Conservation (phyloP, 2,329 filamentous ascomycete genomes). For the Neoscytalidium dimidiatum region DNA sequence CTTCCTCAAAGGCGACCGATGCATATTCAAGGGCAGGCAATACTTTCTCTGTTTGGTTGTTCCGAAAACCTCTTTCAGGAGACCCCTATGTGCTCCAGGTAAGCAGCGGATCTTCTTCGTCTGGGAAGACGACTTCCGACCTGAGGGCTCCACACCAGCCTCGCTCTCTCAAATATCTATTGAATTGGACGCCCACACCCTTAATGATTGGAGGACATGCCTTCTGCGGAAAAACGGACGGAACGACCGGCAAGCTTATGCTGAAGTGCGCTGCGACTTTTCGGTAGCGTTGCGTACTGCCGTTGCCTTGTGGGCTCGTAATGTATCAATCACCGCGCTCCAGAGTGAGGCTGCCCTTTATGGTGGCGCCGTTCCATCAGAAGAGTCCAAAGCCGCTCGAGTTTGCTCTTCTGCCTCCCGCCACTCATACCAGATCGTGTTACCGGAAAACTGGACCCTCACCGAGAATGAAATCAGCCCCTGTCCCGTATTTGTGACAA, state of each 20-base stretch:
- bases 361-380: background rate
- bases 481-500: background rate
- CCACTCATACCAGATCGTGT: background rate
- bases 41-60: no score
- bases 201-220: background rate
- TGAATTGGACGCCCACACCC: background rate
- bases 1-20: no score
- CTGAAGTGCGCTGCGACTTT: background rate
- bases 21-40: no score
- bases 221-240: background rate
- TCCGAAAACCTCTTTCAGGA: no score
- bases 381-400: background rate
- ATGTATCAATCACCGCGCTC: background rate
- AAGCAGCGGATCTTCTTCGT: background rate
- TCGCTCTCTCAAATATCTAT: background rate
- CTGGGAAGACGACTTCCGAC: background rate
- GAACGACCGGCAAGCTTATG: background rate
- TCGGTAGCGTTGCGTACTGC: background rate
- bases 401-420: background rate
- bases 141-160: background rate
- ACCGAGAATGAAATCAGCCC: no score
- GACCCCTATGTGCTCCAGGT: no score
- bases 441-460: no score
- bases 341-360: background rate
- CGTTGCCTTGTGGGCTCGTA: background rate